Percentiles rank a stretch among this genome's conserved stretches.
These are phyloP conservation scores for Penicillium concentricum DNA, from an alignment of 2,329 filamentous ascomycete species.

Conservation along the genomic window DNA sequence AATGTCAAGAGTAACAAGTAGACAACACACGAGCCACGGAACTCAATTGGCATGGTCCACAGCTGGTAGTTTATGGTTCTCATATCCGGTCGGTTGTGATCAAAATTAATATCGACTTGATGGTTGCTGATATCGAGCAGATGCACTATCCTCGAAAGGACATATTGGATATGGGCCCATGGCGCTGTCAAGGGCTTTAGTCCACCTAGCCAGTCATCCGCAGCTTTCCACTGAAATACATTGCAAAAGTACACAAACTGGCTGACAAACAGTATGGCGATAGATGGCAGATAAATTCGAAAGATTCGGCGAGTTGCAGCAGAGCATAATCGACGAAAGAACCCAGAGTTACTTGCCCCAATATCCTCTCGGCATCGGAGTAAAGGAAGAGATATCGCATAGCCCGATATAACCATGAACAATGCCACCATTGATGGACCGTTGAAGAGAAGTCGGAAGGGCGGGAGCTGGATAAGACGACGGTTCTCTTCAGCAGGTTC, in stretches of 20 bases:
- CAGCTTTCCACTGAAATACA: neutral
- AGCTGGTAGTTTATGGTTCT: neutral
- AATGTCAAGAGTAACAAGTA: neutral
- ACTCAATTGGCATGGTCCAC: conserved; percentile 5
- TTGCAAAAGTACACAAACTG: conserved; percentile 1
- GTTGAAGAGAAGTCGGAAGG: neutral
- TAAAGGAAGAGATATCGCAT: neutral
- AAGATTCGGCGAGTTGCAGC: conserved; percentile 2
- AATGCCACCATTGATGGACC: neutral
- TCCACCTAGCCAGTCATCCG: neutral
- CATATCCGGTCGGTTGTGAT: neutral
- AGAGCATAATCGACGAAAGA: neutral
- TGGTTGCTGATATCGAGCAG: conserved; percentile 4
- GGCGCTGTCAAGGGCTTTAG: neutral
- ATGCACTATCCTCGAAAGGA: neutral
- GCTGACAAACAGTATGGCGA: neutral
- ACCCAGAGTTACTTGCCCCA: neutral
- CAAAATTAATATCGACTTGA: conserved; percentile 1
- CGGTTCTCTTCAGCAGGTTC: conserved; percentile 1
- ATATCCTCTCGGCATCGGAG: neutral
- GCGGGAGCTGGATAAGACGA: neutral
- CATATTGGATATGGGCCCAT: neutral
- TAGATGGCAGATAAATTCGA: neutral
- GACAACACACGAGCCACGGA: neutral
- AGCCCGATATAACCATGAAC: conserved; percentile 4